These are phyloP conservation scores for Venturia carpophila DNA, from an alignment of 2,329 filamentous ascomycete species.

Conservation along the genomic window DNA sequence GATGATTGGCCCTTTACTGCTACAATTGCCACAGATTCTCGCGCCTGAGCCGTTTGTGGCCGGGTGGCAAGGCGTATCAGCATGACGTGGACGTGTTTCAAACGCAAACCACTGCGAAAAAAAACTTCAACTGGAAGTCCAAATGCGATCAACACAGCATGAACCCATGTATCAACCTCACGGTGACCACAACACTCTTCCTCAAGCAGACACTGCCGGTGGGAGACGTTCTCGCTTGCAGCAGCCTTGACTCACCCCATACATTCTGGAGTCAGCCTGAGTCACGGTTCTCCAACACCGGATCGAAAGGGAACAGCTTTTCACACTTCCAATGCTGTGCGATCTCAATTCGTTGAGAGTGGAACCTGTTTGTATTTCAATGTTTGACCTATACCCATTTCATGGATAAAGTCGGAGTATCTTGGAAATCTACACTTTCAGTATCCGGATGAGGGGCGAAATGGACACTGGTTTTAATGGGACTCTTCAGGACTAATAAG, in stretches of 20 bases:
- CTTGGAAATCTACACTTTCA: too few species aligned
- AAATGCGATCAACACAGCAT: not conserved
- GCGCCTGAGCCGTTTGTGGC: not conserved
- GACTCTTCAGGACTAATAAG: too few species aligned
- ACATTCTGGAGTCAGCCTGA: not conserved
- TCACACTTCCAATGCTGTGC: too few species aligned
- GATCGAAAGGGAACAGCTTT: too few species aligned
- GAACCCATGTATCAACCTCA: not conserved
- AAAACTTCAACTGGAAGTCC: too few species aligned
- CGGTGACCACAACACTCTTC: not conserved
- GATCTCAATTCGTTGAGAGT: too few species aligned
- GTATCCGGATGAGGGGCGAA: too few species aligned
- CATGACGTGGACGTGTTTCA: not conserved
- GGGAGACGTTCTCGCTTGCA: not conserved
- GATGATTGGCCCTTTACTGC: not conserved
- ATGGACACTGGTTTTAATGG: too few species aligned
- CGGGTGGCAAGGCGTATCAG: not conserved
- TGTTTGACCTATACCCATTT: too few species aligned
- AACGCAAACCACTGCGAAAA: not conserved
- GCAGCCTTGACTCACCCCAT: not conserved
- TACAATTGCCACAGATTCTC: not conserved
- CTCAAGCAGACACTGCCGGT: not conserved
- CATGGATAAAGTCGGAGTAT: too few species aligned
- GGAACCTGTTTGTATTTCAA: too few species aligned
- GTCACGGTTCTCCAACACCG: not conserved